A percentile compares a stretch with the other conserved stretches of the same genome.
phyloP scores from a whole-genome alignment of 345 rosid genomes.

The Citrus maxima region DNA sequence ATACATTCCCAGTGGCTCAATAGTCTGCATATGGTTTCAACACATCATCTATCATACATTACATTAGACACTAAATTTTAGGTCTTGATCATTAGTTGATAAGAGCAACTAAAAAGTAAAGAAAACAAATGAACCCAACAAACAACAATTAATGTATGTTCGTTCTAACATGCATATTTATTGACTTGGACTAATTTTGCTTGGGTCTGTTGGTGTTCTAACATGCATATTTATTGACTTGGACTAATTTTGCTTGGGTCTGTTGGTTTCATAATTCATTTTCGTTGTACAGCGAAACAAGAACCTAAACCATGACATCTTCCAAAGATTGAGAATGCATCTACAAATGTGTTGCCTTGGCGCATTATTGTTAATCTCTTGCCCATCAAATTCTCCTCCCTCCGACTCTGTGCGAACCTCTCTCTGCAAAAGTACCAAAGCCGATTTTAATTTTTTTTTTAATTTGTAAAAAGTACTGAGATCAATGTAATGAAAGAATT shows the following conservation, averaged over 20 bases:
- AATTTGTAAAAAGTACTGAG: too few species aligned
- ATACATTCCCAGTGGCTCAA: too few species aligned
- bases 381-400: constrained; percentile 22
- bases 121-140: too few species aligned
- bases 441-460: neutral
- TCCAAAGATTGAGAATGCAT: constrained; percentile 36
- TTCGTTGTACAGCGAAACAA: neutral
- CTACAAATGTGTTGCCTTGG: constrained; percentile 20
- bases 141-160: too few species aligned
- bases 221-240: too few species aligned
- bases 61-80: too few species aligned
- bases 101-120: too few species aligned
- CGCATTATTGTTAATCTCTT: constrained; percentile 11
- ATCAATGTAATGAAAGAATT: neutral
- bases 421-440: constrained; percentile 30
- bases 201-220: constrained; percentile 9
- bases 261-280: neutral
- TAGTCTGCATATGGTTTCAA: too few species aligned
- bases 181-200: neutral
- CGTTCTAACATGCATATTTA: too few species aligned
- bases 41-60: too few species aligned
- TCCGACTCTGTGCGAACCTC: constrained; percentile 21
- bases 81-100: too few species aligned
- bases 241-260: constrained; percentile 13
- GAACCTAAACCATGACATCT: constrained; percentile 44